Base-by-base conservation (phyloP, 140 eudicot species). In the Anethum foeniculum region DNA sequence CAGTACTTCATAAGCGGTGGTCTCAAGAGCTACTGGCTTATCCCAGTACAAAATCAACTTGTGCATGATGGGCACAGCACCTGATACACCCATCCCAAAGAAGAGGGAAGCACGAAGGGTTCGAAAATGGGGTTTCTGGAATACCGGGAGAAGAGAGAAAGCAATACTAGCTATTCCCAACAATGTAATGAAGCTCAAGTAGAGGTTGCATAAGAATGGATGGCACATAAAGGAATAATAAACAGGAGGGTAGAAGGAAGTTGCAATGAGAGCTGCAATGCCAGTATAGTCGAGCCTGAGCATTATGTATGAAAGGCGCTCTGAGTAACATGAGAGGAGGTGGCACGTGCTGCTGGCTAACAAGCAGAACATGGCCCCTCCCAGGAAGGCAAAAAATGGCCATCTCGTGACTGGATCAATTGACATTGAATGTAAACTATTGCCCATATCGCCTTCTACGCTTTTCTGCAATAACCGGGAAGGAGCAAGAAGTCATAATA, bases 171-270 rank as follows among this genome's bases (percentile, higher is more conserved):
- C 85, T 30, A 93, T 83, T 32, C 98, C 99, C 1, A 96, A 72
- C 5, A 96, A 3, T 5, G 99, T 91, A 60, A 93, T 96, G 90
- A 91, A 90, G 13, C 91, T 93, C 69, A 93, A 10, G 82, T 96
- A 96, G 36, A 96, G 90, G 47, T 87, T 88, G 90, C 97, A 87
- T 83, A 93, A 96, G 88, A 93, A 83, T 0, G 99, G 99, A 79
- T 96, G 81, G 90, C 99, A 93, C 97, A 91, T 88, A 93, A 96
- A 96, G 51, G 99, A 90, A 83, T 96, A 96, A 89, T 96, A 96
- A 48, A 96, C 98, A 0, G 87, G 89, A 49, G 94, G 91, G 79
- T 88, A 90, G 69, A 90, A 90, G 46, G 94, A 90, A 30, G 91
- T 86, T 12, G 91, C 82, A 62, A 90, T 90, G 12, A 90, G 87